Percentiles rank a stretch among this genome's conserved stretches.
phyloP scores from a whole-genome alignment of 257 asterid species.

The Galeopsis tetrahit region DNA sequence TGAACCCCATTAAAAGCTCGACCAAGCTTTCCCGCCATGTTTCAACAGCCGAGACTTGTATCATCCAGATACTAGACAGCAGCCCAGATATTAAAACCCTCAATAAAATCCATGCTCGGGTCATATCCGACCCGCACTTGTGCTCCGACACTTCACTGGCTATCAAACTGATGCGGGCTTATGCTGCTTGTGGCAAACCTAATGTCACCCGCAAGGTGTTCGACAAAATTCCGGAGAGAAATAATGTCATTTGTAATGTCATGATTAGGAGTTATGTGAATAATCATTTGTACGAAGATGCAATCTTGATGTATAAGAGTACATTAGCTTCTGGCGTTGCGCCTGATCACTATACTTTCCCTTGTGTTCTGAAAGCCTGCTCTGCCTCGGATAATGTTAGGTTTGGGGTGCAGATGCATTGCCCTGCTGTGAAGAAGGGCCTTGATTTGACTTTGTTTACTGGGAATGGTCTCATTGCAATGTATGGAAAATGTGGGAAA shows the following conservation, averaged over 20 bases:
- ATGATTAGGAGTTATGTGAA: slow-evolving; percentile 84
- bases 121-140: slow-evolving; percentile 48
- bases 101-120: slow-evolving; percentile 55
- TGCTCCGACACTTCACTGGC: slow-evolving; percentile 55
- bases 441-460: slow-evolving; percentile 65
- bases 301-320: slow-evolving; percentile 57
- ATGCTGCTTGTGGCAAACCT: slow-evolving; percentile 62
- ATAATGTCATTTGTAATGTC: slow-evolving; percentile 54
- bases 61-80: slow-evolving; percentile 48
- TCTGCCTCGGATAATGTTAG: slow-evolving; percentile 52
- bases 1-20: slow-evolving; percentile 38
- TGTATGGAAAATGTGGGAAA: slow-evolving; percentile 88
- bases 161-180: slow-evolving; percentile 80
- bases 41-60: slow-evolving; percentile 36
- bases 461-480: slow-evolving; percentile 77
- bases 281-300: slow-evolving; percentile 56
- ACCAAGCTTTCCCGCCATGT: slow-evolving; percentile 47
- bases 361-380: slow-evolving; percentile 83
- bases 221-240: slow-evolving; percentile 66
- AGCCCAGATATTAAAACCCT: slow-evolving; percentile 60
- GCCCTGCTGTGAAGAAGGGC: slow-evolving; percentile 61
- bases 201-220: slow-evolving; percentile 62
- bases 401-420: slow-evolving; percentile 71
- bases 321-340: slow-evolving; percentile 47
- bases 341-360: slow-evolving; percentile 84